Percentiles rank a stretch among this genome's conserved stretches.
phyloP scores from a whole-genome alignment of 306 rosid species.

The Vigna mungo region DNA sequence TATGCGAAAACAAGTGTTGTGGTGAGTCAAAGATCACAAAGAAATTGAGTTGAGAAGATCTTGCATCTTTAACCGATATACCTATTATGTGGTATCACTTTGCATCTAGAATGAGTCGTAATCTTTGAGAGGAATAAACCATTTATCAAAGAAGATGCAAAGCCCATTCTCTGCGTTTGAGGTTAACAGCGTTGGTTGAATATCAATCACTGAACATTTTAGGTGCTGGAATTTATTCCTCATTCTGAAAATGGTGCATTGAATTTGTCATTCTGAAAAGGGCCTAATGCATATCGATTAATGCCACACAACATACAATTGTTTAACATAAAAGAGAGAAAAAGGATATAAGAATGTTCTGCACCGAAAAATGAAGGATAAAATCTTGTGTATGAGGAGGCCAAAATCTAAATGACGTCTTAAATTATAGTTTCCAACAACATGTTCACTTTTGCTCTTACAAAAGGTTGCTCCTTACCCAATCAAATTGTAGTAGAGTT shows the following conservation, averaged over 20 bases:
- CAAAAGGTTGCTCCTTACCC: background rate
- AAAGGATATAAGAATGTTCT: constrained; percentile 7
- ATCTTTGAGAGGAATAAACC: constrained; percentile 30
- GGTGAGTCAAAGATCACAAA: background rate
- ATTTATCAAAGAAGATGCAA: constrained; percentile 31
- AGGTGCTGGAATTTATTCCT: constrained; percentile 29
- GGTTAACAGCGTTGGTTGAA: constrained; percentile 1
- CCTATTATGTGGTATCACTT: constrained; percentile 27
- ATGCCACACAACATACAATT: background rate
- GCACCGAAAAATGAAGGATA: constrained; percentile 3
- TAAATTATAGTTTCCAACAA: background rate
- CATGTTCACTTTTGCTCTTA: background rate
- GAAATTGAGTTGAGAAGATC: background rate
- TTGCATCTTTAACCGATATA: constrained; percentile 38
- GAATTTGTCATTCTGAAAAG: background rate
- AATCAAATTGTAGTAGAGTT: background rate
- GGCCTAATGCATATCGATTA: background rate
- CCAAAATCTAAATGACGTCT: background rate
- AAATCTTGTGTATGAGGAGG: background rate
- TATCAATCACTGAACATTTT: background rate
- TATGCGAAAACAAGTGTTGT: constrained; percentile 10
- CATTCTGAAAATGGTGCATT: background rate
- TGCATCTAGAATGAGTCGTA: constrained; percentile 27
- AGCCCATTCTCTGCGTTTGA: background rate
- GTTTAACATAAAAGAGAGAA: background rate